Conservation (phyloP, 768 basidiomycete species). For the Termitomyces sp. region DNA sequence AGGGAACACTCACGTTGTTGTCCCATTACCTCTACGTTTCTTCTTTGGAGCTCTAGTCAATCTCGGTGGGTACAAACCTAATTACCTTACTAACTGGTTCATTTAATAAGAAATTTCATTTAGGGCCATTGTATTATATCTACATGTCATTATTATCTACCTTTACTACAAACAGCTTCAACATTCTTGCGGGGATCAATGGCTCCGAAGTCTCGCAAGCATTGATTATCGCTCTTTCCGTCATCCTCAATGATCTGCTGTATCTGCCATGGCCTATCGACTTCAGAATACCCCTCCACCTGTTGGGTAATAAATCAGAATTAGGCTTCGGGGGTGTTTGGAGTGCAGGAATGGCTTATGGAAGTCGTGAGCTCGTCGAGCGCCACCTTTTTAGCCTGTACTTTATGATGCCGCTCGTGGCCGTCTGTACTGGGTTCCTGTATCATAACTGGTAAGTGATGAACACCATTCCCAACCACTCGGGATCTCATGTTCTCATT, state of each 20-base stretch:
- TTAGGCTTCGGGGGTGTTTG: constrained; percentile 77
- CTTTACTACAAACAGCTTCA: constrained; percentile 97
- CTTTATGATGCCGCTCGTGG: constrained; percentile 94
- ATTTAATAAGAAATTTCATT: constrained; percentile 10
- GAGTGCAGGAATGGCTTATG: constrained; percentile 83
- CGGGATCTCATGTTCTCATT: neutral
- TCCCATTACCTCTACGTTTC: constrained; percentile 78
- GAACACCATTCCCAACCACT: neutral
- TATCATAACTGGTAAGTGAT: constrained; percentile 90
- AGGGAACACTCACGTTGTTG: constrained; percentile 91
- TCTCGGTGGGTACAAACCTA: constrained; percentile 57
- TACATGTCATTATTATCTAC: constrained; percentile 97
- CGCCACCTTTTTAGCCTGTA: constrained; percentile 95
- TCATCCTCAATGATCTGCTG: constrained; percentile 88
- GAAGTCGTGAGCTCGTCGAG: constrained; percentile 84
- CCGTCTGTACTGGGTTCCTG: constrained; percentile 85
- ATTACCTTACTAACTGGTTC: neutral
- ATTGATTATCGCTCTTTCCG: constrained; percentile 85
- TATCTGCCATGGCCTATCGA: constrained; percentile 89
- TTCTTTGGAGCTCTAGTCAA: constrained; percentile 81
- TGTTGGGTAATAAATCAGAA: constrained; percentile 64
- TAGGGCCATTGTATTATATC: constrained; percentile 92
- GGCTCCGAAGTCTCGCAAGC: constrained; percentile 95
- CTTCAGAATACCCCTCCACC: constrained; percentile 69
- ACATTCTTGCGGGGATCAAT: constrained; percentile 97